A percentile compares a stretch with the other conserved stretches of the same genome.
Evolutionary conservation across 495 filamentous ascomycete species (phyloP).

Genomic region (Penicillium lividum): DNA sequence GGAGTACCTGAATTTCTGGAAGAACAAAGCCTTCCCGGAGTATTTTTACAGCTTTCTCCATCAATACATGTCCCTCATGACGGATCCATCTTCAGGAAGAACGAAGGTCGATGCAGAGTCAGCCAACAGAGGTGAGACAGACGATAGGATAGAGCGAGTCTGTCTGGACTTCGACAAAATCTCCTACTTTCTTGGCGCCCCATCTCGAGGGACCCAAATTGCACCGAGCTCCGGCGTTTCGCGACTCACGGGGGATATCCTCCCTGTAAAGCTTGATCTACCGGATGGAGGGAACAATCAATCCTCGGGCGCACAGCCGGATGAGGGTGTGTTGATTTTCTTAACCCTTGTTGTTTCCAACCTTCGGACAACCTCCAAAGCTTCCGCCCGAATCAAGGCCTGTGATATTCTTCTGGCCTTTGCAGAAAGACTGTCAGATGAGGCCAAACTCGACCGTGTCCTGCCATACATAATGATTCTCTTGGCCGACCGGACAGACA

Average conservation of each 20-base stretch:
- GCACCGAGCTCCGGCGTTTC: slow-evolving; percentile 24
- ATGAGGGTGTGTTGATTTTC: slow-evolving; percentile 94
- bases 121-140: slow-evolving; percentile 74
- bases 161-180: slow-evolving; percentile 98
- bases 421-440: slow-evolving; percentile 87
- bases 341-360: slow-evolving; percentile 84
- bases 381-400: slow-evolving; percentile 82
- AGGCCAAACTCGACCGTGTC: slow-evolving; percentile 93
- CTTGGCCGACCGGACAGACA: slow-evolving; percentile 75
- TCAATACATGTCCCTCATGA: slow-evolving; percentile 94
- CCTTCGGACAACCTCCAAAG: slow-evolving; percentile 82
- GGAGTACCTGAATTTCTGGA: slow-evolving; percentile 91
- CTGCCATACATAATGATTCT: slow-evolving; percentile 85
- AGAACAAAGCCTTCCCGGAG: slow-evolving; percentile 85
- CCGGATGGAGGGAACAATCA: slow-evolving; percentile 70
- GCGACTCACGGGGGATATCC: slow-evolving; percentile 42
- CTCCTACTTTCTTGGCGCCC: slow-evolving; percentile 76
- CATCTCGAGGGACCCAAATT: slow-evolving; percentile 20
- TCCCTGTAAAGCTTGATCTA: slow-evolving; percentile 85
- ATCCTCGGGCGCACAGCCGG: slow-evolving; percentile 35
- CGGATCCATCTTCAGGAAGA: slow-evolving; percentile 83
- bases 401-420: slow-evolving; percentile 94
- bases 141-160: slow-evolving; percentile 90
- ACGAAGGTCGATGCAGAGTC: slow-evolving; percentile 60
- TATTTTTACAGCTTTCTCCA: slow-evolving; percentile 98